These are phyloP conservation scores for Plenodomus tracheiphilus DNA, from an alignment of 2,329 filamentous ascomycete genomes.

Conservation along the genomic window DNA sequence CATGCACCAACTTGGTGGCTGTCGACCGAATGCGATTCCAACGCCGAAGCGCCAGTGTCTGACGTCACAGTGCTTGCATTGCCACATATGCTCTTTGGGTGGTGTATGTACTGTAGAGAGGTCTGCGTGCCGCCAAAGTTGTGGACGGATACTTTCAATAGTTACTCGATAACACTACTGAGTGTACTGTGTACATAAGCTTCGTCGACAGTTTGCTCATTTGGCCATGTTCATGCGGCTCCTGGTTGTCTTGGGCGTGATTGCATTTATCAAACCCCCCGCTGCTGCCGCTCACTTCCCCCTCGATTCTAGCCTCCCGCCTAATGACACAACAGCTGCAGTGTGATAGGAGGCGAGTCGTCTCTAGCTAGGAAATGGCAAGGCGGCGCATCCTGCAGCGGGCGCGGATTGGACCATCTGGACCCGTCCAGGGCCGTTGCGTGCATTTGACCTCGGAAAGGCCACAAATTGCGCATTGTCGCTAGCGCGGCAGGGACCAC, in stretches of 20 bases:
- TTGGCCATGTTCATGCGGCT: neutral
- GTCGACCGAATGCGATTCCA: neutral
- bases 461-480: slow-evolving; percentile 27
- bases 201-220: too few relatives aligned
- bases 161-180: too few relatives aligned
- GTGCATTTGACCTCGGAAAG: slow-evolving; percentile 26
- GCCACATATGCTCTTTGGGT: too few relatives aligned
- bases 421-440: slow-evolving; percentile 16
- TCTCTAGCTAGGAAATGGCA: slow-evolving; percentile 18
- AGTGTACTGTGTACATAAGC: too few relatives aligned
- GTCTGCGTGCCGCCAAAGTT: too few relatives aligned
- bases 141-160: too few relatives aligned
- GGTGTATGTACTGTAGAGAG: too few relatives aligned
- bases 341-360: slow-evolving; percentile 4
- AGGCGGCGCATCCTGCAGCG: slow-evolving; percentile 13
- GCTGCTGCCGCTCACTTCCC: neutral
- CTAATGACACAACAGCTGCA: slow-evolving; percentile 1
- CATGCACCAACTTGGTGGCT: slow-evolving; percentile 10
- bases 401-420: slow-evolving; percentile 3
- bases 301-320: neutral
- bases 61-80: neutral
- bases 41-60: neutral
- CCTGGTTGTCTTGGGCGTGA: neutral
- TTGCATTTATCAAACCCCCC: neutral
- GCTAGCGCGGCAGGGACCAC: slow-evolving; percentile 27